A percentile compares a stretch with the other conserved stretches of the same genome.
phyloP scores from a whole-genome alignment of 2,329 filamentous ascomycete species.

The Didymella keratinophila region DNA sequence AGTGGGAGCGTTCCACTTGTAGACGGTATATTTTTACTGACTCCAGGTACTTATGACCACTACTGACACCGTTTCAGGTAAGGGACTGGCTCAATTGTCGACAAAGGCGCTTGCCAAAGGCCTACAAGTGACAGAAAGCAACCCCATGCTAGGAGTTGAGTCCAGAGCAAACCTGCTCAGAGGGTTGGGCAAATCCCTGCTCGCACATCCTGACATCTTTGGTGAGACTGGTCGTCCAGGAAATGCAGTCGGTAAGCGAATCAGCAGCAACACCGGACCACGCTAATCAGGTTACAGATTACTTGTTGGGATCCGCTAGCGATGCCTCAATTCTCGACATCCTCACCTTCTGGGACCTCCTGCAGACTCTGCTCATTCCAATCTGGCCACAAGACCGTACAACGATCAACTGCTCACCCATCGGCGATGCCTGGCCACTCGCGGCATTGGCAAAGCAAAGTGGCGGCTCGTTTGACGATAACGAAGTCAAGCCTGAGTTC shows the following conservation, averaged over 20 bases:
- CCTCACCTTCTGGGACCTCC: constrained; percentile 83
- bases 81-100: constrained; percentile 75
- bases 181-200: constrained; percentile 75
- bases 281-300: constrained; percentile 16
- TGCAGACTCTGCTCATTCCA: constrained; percentile 82
- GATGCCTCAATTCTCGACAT: constrained; percentile 64
- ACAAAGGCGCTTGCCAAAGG: constrained; percentile 76
- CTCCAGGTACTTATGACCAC: not conserved
- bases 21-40: constrained; percentile 66
- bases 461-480: constrained; percentile 54
- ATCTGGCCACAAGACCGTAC: constrained; percentile 92
- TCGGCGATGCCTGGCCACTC: constrained; percentile 94
- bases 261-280: not conserved
- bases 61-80: constrained; percentile 23
- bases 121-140: constrained; percentile 80
- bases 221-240: constrained; percentile 82
- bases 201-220: constrained; percentile 77
- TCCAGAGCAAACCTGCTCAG: constrained; percentile 81
- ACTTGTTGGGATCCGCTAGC: constrained; percentile 29
- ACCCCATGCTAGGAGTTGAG: constrained; percentile 78
- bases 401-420: constrained; percentile 78
- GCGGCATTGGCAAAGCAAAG: constrained; percentile 73
- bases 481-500: constrained; percentile 66
- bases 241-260: constrained; percentile 80
- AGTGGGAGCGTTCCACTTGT: constrained; percentile 71